Percentiles rank a stretch among this genome's conserved stretches.
These are phyloP conservation scores for Neonectria neomacrospora DNA, from an alignment of 2,329 filamentous ascomycete genomes.

Conservation along the genomic window DNA sequence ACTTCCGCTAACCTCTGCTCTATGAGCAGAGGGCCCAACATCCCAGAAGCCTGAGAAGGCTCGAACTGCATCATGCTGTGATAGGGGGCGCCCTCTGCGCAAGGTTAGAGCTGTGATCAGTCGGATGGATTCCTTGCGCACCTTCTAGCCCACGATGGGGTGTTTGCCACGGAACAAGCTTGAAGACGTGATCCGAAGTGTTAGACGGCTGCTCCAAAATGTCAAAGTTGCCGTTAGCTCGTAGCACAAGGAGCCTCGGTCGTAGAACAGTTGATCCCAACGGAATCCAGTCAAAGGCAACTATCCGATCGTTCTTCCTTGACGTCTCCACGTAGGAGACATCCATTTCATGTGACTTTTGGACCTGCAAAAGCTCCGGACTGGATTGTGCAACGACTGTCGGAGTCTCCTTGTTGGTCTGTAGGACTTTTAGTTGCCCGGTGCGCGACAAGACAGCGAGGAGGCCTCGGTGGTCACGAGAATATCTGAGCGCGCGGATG, in stretches of 20 bases:
- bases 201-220: conserved; percentile 70
- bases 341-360: conserved; percentile 71
- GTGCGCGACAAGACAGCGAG: conserved; percentile 71
- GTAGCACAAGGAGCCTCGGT: conserved; percentile 68
- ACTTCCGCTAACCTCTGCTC: conserved; percentile 65
- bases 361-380: conserved; percentile 69
- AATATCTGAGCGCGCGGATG: conserved; percentile 72
- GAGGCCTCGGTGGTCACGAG: conserved; percentile 69
- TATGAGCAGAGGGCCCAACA: conserved; percentile 65
- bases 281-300: conserved; percentile 76
- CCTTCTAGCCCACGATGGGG: conserved; percentile 68
- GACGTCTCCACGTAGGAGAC: conserved; percentile 64
- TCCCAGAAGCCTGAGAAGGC: conserved; percentile 60
- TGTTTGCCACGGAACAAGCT: conserved; percentile 69
- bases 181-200: conserved; percentile 67
- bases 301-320: conserved; percentile 68
- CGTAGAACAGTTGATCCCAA: conserved; percentile 65
- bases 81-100: conserved; percentile 61
- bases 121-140: conserved; percentile 41
- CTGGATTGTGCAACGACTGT: conserved; percentile 56
- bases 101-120: conserved; percentile 29
- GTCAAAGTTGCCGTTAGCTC: conserved; percentile 70
- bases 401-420: conserved; percentile 66
- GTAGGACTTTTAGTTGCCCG: conserved; percentile 71
- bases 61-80: conserved; percentile 70